Percentiles rank a stretch among this genome's conserved stretches.
Conservation (phyloP, 306 rosid genomes). For the Vicia faba region DNA sequence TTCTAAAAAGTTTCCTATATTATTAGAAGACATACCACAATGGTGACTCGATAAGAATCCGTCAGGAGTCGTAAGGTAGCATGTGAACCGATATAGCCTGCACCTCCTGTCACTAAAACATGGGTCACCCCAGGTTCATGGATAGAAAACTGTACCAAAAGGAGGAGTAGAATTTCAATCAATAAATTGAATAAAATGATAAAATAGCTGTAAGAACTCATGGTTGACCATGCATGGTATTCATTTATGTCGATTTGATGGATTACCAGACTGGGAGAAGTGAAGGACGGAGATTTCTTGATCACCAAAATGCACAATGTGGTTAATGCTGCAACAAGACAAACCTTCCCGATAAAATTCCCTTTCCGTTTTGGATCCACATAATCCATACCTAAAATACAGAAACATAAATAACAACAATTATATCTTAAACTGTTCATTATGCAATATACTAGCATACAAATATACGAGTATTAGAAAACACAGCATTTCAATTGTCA, state of each 20-base stretch:
- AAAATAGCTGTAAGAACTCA: background rate
- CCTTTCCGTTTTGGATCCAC: constrained; percentile 82
- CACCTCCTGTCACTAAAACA: constrained; percentile 96
- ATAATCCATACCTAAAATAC: constrained; percentile 77
- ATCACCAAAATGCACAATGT: constrained; percentile 78
- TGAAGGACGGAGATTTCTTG: constrained; percentile 80
- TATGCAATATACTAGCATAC: constrained; percentile 20
- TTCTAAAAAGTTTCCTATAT: constrained; percentile 2
- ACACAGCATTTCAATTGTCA: background rate
- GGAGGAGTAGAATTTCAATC: constrained; percentile 1
- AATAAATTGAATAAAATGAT: constrained; percentile 12
- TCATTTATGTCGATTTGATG: background rate
- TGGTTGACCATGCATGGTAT: background rate
- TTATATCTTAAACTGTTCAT: background rate
- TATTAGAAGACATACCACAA: constrained; percentile 66
- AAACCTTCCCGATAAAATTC: constrained; percentile 64
- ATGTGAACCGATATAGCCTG: constrained; percentile 95
- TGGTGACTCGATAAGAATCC: constrained; percentile 85
- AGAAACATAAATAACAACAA: constrained; percentile 22
- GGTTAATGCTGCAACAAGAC: constrained; percentile 73
- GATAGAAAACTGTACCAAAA: constrained; percentile 59
- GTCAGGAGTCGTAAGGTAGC: constrained; percentile 79
- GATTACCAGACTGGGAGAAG: constrained; percentile 71
- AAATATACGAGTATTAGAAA: constrained; percentile 24
- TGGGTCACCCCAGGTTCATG: constrained; percentile 80